Evolutionary conservation across 495 filamentous ascomycete species (phyloP), one percentile per base, ranked within the genome.

Genomic region (Penicillium flavigenum): DNA sequence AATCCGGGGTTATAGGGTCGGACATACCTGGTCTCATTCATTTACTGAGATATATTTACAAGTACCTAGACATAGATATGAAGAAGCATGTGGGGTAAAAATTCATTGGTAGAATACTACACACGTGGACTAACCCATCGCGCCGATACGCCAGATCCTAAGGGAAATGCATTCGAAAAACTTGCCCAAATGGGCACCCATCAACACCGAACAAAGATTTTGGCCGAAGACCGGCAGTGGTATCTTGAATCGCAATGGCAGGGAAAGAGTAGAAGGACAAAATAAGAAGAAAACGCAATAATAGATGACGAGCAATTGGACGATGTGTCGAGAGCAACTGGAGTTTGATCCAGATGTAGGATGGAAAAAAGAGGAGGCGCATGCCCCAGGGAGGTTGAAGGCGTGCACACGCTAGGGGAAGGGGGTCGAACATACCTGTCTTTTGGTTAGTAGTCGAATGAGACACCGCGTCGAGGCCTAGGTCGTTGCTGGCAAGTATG

Each of bases 401-500:
- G 38, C n/a, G n/a, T 36, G 43, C 27, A n/a, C 4, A 2, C 9
- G 29, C 16, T 24, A 4, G 31, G 47, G 48, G 39, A 52, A 54
- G 39, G 48, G 48, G 51, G 31, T 52, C 38, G 49, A 39, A 67
- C 65, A 43, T 67, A 67, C 65, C 65, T 67, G 48, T 39, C 29
- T 52, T 8, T 50, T 24, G 44, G 44, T 56, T 47, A 42, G 17
- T 43, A 29, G 22, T 11, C 4, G 24, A 56, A 44, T n/a, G n/a
- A 20, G 31, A 47, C 20, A 32, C 20, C 29, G 27, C 42, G 12
- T 42, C 42, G 27, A 36, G 48, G 42, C 22, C 50, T 54, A 54
- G 36, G 39, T 42, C 52, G 53, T 54, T 52, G 62, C 64, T 64
- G 64, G 49, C 34, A 42, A 57, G 20, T 29, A 44, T 52, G 8